Percentiles rank a stretch among this genome's conserved stretches.
phyloP scores from a whole-genome alignment of 2,329 filamentous ascomycete genomes.

The Beauveria scarabaeidicola region DNA sequence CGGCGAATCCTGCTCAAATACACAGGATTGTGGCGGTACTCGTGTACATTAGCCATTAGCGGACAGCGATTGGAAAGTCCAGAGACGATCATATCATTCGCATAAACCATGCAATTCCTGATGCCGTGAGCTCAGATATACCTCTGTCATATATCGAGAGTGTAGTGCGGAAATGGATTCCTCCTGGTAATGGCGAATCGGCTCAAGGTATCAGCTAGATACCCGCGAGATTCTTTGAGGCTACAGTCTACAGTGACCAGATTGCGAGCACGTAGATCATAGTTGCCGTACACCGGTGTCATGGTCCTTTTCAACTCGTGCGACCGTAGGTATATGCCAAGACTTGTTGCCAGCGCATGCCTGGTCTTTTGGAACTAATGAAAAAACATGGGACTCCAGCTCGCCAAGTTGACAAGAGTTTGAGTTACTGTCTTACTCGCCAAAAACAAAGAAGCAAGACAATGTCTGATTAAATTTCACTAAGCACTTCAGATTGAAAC shows the following conservation, averaged over 20 bases:
- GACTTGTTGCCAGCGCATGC: background rate
- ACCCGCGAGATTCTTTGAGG: background rate
- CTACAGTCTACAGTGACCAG: background rate
- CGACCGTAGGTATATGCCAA: background rate
- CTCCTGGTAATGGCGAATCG: background rate
- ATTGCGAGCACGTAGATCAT: background rate
- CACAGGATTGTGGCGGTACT: background rate
- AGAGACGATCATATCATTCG: background rate
- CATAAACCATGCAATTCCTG: slow-evolving; percentile 1
- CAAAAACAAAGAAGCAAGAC: background rate
- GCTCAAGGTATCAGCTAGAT: background rate
- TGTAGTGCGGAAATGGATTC: background rate
- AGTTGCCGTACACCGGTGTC: background rate
- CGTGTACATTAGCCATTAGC: background rate
- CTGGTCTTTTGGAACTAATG: too few species aligned
- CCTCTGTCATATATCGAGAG: background rate
- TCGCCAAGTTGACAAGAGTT: background rate
- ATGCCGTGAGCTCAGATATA: background rate
- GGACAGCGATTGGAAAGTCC: background rate
- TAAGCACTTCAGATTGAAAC: background rate
- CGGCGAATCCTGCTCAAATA: background rate
- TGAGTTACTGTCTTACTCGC: background rate
- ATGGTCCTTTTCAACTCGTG: too few species aligned
- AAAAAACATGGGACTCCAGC: too few species aligned
- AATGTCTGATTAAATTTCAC: background rate